Base-by-base conservation (phyloP, 1,284 basidiomycete species). In the Leccinum subfulvum region DNA sequence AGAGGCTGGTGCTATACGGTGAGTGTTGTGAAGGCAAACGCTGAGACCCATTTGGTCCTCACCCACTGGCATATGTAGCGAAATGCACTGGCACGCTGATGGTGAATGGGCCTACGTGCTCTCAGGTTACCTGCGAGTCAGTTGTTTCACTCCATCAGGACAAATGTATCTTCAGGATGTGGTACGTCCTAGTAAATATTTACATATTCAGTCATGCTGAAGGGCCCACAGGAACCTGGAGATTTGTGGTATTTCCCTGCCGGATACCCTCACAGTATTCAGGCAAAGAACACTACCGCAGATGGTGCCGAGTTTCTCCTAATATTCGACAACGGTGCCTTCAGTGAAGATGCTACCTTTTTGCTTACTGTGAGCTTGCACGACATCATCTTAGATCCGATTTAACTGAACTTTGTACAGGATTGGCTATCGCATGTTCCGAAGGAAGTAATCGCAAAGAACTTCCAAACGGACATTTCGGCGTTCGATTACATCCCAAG, bases 221-320 rank as follows among this genome's bases (percentile, higher is more conserved):
- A 68, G 4, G 65, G 69, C 1, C 3, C 33, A 10, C 13, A 55
- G 71, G 68, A 3, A 0, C 69, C 68, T 54, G 83, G 82, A 13
- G 84, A 85, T 66, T 59, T 86, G 3, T 86, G 85, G 86, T 86
- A 82, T 68, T 86, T 87, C 72, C 84, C 85, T 7, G 68, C 83
- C 1, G 84, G 85, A 9, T 76, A 47, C 26, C 66, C 72, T 1
- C 72, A 74, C 52, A 76, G 75, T 33, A 72, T 88, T 23, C 86
- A 88, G 72, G 85, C 82, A 18, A 80, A 80, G 62, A 78, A 79
- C 47, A 79, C 76, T 3, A 76, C 76, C 4, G 67, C 70, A 16
- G 78, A 79, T 5, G 86, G 84, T 30, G 76, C 82, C 2, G 86
- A 89, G 69, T 88, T 88, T 68, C 74, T 88, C 13, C 76, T 88